These are phyloP conservation scores for Rhazya stricta DNA, from an alignment of 257 asterid species.

Conservation along the genomic window DNA sequence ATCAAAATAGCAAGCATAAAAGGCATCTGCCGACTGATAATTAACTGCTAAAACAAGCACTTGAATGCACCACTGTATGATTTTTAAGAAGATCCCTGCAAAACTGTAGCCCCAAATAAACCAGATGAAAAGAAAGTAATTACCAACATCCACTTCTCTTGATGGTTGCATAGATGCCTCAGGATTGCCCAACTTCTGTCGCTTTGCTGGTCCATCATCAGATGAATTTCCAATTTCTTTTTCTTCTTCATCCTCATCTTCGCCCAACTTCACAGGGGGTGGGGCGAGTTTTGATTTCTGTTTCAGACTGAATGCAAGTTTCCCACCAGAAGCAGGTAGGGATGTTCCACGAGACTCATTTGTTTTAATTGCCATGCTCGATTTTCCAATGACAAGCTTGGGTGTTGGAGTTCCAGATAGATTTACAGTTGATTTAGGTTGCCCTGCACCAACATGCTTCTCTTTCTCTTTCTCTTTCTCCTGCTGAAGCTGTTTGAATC, in stretches of 20 bases:
- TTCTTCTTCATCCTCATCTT: conserved; percentile 63
- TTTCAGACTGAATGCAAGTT: conserved; percentile 91
- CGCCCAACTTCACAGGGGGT: conserved; percentile 68
- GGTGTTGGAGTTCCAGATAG: conserved; percentile 49
- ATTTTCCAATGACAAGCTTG: conserved; percentile 53
- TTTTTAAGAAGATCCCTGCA: conserved; percentile 10
- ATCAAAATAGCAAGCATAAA: background rate
- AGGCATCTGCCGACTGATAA: conserved; percentile 3
- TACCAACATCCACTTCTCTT: conserved; percentile 76
- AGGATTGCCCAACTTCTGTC: conserved; percentile 53
- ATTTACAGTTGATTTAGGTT: conserved; percentile 40
- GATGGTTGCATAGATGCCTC: conserved; percentile 41
- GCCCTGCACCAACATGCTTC: conserved; percentile 32
- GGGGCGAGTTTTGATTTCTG: conserved; percentile 70
- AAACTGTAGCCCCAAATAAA: conserved; percentile 17
- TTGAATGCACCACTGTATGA: background rate
- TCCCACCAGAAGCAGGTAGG: conserved; percentile 56
- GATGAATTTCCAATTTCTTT: conserved; percentile 54
- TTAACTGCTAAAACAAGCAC: conserved; percentile 1
- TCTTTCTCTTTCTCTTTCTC: conserved; percentile 46
- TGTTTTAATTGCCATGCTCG: conserved; percentile 38
- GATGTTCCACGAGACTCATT: conserved; percentile 36
- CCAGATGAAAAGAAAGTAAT: conserved; percentile 42
- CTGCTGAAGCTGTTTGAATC: conserved; percentile 86
- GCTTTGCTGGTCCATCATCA: conserved; percentile 58